Evolutionary conservation across 352 stramenopile species (phyloP).

Genomic region (Elongisporangium senticosum): DNA sequence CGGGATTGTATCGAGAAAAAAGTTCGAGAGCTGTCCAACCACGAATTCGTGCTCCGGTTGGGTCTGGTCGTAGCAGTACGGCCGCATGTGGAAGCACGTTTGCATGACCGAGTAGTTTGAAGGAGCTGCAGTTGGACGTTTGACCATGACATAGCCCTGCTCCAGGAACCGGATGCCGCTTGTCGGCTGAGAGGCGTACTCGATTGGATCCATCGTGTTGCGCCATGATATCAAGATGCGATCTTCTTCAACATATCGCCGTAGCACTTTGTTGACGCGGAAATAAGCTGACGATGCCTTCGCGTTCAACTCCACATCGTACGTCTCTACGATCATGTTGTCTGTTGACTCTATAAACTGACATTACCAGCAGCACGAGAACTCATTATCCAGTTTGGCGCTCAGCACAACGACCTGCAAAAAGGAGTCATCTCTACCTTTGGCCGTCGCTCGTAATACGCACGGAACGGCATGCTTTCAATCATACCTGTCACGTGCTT

Average conservation of each 20-base stretch:
- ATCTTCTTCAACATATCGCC: conserved; percentile 23
- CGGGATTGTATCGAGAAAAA: conserved; percentile 28
- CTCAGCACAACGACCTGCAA: no score
- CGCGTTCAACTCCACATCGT: conserved; percentile 22
- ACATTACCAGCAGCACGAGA: no score
- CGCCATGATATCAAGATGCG: conserved; percentile 34
- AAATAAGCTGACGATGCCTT: conserved; percentile 15
- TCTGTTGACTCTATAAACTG: conserved; percentile 18
- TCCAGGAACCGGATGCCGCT: conserved; percentile 31
- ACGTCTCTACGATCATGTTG: conserved; percentile 26
- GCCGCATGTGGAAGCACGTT: conserved; percentile 40
- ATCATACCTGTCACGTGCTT: conserved; percentile 26
- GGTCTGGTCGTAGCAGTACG: conserved; percentile 13
- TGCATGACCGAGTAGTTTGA: conserved; percentile 26
- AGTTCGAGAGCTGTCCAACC: conserved; percentile 24
- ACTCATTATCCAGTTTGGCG: no score
- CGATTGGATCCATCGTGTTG: conserved; percentile 26
- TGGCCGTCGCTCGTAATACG: conserved; percentile 31
- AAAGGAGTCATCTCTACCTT: background rate
- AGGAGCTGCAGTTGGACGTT: conserved; percentile 16
- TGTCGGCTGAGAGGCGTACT: conserved; percentile 25
- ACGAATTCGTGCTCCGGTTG: no score
- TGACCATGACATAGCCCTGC: conserved; percentile 34
- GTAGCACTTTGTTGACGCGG: conserved; percentile 27
- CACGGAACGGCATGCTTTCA: conserved; percentile 25